Conservation (phyloP, 192 early-diverging fungal genomes). For the Coemansia sp. region DNA sequence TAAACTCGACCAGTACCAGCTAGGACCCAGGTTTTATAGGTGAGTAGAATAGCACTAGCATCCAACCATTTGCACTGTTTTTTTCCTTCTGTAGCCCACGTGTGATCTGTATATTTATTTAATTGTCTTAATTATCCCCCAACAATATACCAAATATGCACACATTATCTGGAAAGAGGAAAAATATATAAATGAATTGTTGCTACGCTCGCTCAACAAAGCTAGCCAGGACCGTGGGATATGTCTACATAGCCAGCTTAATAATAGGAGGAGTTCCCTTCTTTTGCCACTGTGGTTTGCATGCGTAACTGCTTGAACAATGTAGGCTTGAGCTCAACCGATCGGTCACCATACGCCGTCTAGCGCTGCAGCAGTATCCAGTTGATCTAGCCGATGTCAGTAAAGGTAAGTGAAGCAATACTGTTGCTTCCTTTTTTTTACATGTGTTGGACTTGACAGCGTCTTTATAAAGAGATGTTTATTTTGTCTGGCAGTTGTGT, state of each 20-base stretch:
- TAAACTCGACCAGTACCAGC: constrained; percentile 40
- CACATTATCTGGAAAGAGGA: too few species aligned
- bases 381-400: constrained; percentile 26
- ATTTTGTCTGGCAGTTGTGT: too few species aligned
- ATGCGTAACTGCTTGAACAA: neutral
- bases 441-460: neutral
- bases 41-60: constrained; percentile 4
- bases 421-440: neutral
- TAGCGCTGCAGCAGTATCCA: constrained; percentile 44
- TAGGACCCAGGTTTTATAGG: constrained; percentile 50
- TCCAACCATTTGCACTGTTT: neutral
- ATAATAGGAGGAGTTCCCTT: neutral
- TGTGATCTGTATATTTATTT: too few species aligned
- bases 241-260: neutral
- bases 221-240: too few species aligned
- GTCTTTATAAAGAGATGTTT: neutral
- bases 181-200: too few species aligned
- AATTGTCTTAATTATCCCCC: too few species aligned
- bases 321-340: constrained; percentile 50
- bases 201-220: too few species aligned
- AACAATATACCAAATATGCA: too few species aligned
- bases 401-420: constrained; percentile 45
- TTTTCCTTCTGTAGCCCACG: neutral
- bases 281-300: neutral
- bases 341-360: constrained; percentile 46